Base-by-base conservation (phyloP, 805 yeast species). In the Saccharomycopsis sp. region DNA sequence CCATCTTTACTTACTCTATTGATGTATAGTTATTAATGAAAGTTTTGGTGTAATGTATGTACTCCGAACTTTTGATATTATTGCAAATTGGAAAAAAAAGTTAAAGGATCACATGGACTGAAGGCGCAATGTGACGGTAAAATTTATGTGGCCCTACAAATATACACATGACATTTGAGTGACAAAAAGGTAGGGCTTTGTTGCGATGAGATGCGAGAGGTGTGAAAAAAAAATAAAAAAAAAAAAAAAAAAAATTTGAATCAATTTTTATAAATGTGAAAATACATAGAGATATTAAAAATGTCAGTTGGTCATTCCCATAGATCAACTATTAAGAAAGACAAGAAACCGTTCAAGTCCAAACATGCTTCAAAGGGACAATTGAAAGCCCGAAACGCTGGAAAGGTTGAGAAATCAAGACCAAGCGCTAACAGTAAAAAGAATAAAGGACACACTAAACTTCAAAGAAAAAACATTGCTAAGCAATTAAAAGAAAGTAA, bases 321-420 rank as follows among this genome's bases (percentile, higher is more conserved):
- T 61, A 75, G 97, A 60, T 72, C 90, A 9, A 78, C 95, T 3
- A 66, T 85, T 37, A 90, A 87, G 63, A 81, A 80, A 58, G 79
- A 79, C 39, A 95, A 90, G 57, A 93, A 93, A 66, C 74, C 89
- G 7, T 94, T 87, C 72, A 94, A 93, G 61, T 77, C 95, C 2
- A 84, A 81, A 59, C 98, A 93, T 68, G 76, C 96, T 17, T 77
- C 95, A 11, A 93, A 93, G 59, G 84, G 96, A 49, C 77, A 88
- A 28, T 63, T 90, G 56, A 94, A 88, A 59, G 85, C 86, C 52
- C 70, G 77, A 48, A 69, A 68, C 56, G 89, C 84, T 58, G 97
- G 97, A 50, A 89, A 87, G 61, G 85, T 90, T 28, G 97, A 89
- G 58, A 84, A 81, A 56, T 65, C 75, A 2, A 52, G 47, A 34